Evolutionary conservation across 805 yeast species (phyloP), one percentile per base, ranked within the genome.

Genomic region (Yamadazyma phyllophila): DNA sequence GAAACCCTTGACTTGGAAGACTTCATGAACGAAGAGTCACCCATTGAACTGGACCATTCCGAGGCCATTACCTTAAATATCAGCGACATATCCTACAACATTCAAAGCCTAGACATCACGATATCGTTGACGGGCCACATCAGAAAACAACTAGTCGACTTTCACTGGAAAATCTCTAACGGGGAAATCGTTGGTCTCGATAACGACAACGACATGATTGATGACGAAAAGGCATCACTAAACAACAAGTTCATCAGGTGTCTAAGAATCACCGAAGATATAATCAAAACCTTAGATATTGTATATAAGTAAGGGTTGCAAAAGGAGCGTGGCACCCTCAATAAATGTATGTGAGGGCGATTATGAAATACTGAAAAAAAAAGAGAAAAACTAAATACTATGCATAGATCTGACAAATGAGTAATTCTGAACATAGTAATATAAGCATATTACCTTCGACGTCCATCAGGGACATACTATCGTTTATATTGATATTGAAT

Each of bases 241-340:
- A 6, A n/a, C 2, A 26, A 20, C 12, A 37, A 26, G 16, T 63
- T 69, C 42, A 48, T 62, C 2, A 54, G 56, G 34, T 59, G 57
- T 4, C 58, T 71, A 27, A 57, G 61, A 15, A 26, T 61, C 5
- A 60, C 71, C 2, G 75, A 71, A 49, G 67, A 68, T 51, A 35
- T 69, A 1, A 39, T 53, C 4, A 51, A 55, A 15, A 35, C 33
- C 17, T 36, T 44, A 29, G 17, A 27, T 9, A 36, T 38, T 20
- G 43, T 39, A n/a, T 37, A 37, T 15, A 14, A 10, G 13, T 37
- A 26, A 37, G 14, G 27, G 38, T 35, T 20, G 27, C 27, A 37
- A 37, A 37, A 37, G n/a, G 4, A 8, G 15, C 37, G 43, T 32
- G 43, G n/a, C 29, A 20, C 9, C 9, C 20, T 13, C 42, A 39